A percentile compares a stretch with the other conserved stretches of the same genome.
phyloP scores from a whole-genome alignment of 1,284 basidiomycete species.

The Ustilago trichophora region DNA sequence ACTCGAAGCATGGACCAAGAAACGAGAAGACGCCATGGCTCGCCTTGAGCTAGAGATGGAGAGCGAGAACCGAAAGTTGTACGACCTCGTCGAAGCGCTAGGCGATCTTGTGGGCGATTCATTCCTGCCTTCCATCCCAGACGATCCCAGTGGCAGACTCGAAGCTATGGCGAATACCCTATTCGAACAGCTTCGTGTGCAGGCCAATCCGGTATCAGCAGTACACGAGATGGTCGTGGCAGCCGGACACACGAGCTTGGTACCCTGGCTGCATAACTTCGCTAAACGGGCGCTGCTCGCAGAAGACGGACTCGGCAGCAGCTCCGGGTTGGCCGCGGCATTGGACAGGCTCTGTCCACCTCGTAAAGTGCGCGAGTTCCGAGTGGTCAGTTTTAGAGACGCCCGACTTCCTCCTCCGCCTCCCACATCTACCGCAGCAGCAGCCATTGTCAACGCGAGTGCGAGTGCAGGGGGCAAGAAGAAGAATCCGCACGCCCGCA shows the following conservation, averaged over 20 bases:
- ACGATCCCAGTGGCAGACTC: slow-evolving; percentile 17
- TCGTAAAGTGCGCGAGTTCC: slow-evolving; percentile 80
- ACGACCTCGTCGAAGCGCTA: slow-evolving; percentile 35
- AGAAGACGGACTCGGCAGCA: slow-evolving; percentile 5
- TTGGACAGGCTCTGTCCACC: slow-evolving; percentile 76
- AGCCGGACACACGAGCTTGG: slow-evolving; percentile 3
- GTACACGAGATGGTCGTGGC: slow-evolving; percentile 21
- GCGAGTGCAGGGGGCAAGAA: slow-evolving; percentile 2
- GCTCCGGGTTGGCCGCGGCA: slow-evolving; percentile 2
- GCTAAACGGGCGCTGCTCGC: slow-evolving; percentile 4
- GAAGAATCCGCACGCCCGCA: slow-evolving; percentile 40
- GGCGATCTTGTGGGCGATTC: slow-evolving; percentile 17
- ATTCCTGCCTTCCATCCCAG: slow-evolving; percentile 25
- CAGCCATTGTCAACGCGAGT: not conserved
- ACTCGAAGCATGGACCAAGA: slow-evolving; percentile 75
- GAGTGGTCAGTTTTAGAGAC: slow-evolving; percentile 80
- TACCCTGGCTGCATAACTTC: slow-evolving; percentile 24
- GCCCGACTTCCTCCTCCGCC: slow-evolving; percentile 65
- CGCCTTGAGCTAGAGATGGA: slow-evolving; percentile 25
- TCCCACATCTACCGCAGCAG: not conserved
- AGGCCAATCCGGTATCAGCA: slow-evolving; percentile 17
- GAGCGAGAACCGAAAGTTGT: slow-evolving; percentile 22
- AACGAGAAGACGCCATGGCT: slow-evolving; percentile 43
- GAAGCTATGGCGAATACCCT: slow-evolving; percentile 15
- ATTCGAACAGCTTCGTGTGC: slow-evolving; percentile 14